Percentiles rank a stretch among this genome's conserved stretches.
Evolutionary conservation across 1,139 yeast genomes (phyloP).

Genomic region (Geotrichum carabidarum): DNA sequence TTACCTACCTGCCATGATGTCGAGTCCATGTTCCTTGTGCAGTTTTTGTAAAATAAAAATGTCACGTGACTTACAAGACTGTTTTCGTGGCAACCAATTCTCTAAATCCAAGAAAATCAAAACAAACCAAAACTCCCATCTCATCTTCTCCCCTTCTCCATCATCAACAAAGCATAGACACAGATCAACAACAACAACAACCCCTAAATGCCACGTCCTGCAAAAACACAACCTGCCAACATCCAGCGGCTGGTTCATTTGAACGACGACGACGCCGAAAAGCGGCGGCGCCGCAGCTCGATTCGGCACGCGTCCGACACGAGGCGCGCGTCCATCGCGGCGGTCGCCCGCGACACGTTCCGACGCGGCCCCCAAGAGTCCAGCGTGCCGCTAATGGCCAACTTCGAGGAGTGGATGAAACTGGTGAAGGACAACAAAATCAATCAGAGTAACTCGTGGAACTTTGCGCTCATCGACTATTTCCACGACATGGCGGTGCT

Average conservation of each 20-base stretch:
- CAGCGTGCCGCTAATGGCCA: constrained; percentile 47
- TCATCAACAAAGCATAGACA: neutral
- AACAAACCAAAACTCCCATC: neutral
- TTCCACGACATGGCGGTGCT: constrained; percentile 65
- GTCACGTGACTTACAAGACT: neutral
- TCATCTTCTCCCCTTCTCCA: neutral
- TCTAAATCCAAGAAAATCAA: neutral
- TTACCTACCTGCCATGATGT: no score
- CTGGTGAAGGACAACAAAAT: constrained; percentile 72
- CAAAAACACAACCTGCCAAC: neutral
- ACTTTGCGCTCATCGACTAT: constrained; percentile 81
- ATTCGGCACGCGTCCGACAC: constrained; percentile 14
- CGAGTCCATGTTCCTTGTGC: no score
- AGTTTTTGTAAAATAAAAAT: neutral
- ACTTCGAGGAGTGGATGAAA: constrained; percentile 88
- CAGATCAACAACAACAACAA: neutral
- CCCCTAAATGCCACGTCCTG: neutral
- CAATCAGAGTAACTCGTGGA: constrained; percentile 60
- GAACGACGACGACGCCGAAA: constrained; percentile 34
- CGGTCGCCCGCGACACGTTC: constrained; percentile 7
- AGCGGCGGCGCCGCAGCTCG: constrained; percentile 27
- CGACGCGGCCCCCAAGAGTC: constrained; percentile 13
- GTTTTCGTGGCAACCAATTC: neutral
- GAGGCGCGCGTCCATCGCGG: constrained; percentile 13
- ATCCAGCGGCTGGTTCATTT: constrained; percentile 16